Evolutionary conservation across 108 stramenopile genomes (phyloP).

Genomic region (Chaetoceros tenuissimus): DNA sequence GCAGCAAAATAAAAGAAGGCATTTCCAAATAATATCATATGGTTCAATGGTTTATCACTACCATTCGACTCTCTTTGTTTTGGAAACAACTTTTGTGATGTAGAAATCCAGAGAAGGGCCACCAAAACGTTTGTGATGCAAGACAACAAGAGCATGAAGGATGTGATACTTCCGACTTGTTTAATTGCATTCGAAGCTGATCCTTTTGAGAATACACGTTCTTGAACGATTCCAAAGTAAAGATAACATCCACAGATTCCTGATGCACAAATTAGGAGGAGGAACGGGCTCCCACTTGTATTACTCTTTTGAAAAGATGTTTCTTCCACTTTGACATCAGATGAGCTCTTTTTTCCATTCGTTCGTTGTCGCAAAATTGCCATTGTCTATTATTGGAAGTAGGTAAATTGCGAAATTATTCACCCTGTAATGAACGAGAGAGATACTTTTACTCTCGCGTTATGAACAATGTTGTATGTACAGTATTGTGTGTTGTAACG

Average conservation of each 20-base stretch:
- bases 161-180: conserved; percentile 32
- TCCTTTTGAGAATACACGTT: conserved; percentile 30
- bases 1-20: conserved; percentile 55
- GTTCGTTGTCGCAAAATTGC: too few relatives aligned
- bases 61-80: not conserved
- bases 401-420: too few relatives aligned
- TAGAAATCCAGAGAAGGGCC: conserved; percentile 42
- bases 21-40: conserved; percentile 1
- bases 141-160: conserved; percentile 57
- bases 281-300: too few relatives aligned
- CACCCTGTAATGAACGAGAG: too few relatives aligned
- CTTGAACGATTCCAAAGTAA: conserved; percentile 77
- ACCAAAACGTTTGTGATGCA: conserved; percentile 54
- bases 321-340: too few relatives aligned
- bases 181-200: conserved; percentile 8
- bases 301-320: too few relatives aligned
- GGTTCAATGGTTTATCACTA: not conserved
- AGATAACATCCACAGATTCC: conserved; percentile 76
- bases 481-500: too few relatives aligned
- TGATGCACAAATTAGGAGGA: conserved; percentile 36
- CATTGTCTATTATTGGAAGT: too few relatives aligned
- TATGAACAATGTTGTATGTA: too few relatives aligned
- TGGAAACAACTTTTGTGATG: conserved; percentile 12
- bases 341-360: too few relatives aligned
- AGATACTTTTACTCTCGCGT: too few relatives aligned